These are phyloP conservation scores for Volutella citrinella DNA, from an alignment of 2,329 filamentous ascomycete genomes.

Conservation along the genomic window DNA sequence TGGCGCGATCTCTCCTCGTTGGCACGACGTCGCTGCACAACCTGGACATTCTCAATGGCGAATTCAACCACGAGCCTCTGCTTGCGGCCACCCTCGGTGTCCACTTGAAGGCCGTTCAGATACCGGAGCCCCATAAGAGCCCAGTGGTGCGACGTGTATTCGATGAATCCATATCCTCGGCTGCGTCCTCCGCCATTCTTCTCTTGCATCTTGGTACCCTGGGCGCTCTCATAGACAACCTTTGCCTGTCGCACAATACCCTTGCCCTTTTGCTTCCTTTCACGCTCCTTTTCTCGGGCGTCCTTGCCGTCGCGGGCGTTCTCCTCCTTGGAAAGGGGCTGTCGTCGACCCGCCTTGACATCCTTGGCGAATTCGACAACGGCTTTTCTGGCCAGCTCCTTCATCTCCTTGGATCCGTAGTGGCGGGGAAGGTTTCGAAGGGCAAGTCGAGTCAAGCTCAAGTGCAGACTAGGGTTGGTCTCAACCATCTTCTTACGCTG, in stretches of 20 bases:
- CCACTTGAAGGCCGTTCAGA: slow-evolving; percentile 74
- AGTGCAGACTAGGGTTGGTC: slow-evolving; percentile 81
- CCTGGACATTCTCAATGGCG: slow-evolving; percentile 95
- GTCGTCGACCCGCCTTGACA: slow-evolving; percentile 72
- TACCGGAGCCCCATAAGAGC: slow-evolving; percentile 93
- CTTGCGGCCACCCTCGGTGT: slow-evolving; percentile 68
- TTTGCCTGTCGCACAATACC: slow-evolving; percentile 90
- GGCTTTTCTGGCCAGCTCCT: slow-evolving; percentile 86
- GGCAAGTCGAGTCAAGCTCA: slow-evolving; percentile 86
- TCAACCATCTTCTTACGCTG: slow-evolving; percentile 91
- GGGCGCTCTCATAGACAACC: slow-evolving; percentile 84
- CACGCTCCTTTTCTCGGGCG: slow-evolving; percentile 75
- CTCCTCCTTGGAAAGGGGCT: slow-evolving; percentile 87
- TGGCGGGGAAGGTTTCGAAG: slow-evolving; percentile 86
- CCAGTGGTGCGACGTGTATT: slow-evolving; percentile 90
- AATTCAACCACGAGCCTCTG: slow-evolving; percentile 94
- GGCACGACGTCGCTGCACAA: slow-evolving; percentile 69
- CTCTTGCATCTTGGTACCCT: slow-evolving; percentile 81
- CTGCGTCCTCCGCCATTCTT: slow-evolving; percentile 75
- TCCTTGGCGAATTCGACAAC: slow-evolving; percentile 92
- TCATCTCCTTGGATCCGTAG: slow-evolving; percentile 82
- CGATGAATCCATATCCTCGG: slow-evolving; percentile 94
- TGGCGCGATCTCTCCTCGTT: slow-evolving; percentile 34
- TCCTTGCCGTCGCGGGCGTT: slow-evolving; percentile 73
- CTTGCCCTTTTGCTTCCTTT: slow-evolving; percentile 78